A percentile compares a stretch with the other conserved stretches of the same genome.
These are phyloP conservation scores for Tricholoma flavovirens DNA, from an alignment of 768 basidiomycete genomes.

Conservation along the genomic window DNA sequence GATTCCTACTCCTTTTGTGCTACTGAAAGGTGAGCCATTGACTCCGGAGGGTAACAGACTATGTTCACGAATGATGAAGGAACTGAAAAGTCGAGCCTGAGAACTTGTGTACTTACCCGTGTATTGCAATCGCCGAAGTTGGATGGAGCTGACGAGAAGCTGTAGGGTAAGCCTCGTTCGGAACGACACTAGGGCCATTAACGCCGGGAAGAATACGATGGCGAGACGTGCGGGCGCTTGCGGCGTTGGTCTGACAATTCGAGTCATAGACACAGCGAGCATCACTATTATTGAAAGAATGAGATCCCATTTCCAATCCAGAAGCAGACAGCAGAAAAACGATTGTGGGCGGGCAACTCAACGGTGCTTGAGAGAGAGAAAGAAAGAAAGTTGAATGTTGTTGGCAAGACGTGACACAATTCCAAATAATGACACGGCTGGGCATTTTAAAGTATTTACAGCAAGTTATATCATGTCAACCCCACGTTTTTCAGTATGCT, in stretches of 20 bases:
- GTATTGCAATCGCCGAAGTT: no score
- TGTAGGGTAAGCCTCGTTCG: not conserved
- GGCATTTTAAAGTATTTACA: not conserved
- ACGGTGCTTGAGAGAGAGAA: no score
- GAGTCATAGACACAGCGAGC: slow-evolving; percentile 14
- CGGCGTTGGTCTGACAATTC: no score
- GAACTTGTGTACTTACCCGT: no score
- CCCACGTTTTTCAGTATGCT: slow-evolving; percentile 40
- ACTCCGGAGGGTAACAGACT: no score
- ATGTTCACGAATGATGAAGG: no score
- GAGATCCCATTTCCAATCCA: not conserved
- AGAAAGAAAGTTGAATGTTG: not conserved
- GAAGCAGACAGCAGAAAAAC: not conserved
- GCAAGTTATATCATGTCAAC: slow-evolving; percentile 8
- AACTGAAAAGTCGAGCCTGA: no score
- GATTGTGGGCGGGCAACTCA: not conserved
- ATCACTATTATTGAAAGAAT: slow-evolving; percentile 7
- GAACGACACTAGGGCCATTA: not conserved
- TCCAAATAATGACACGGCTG: no score
- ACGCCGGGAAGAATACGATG: not conserved
- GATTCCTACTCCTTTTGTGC: not conserved
- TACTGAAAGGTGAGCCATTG: not conserved
- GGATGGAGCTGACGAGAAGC: not conserved
- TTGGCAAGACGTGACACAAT: not conserved
- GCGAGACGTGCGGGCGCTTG: not conserved